phyloP scores from a whole-genome alignment of 352 stramenopile genomes.

The Phytophthora tentaculata region DNA sequence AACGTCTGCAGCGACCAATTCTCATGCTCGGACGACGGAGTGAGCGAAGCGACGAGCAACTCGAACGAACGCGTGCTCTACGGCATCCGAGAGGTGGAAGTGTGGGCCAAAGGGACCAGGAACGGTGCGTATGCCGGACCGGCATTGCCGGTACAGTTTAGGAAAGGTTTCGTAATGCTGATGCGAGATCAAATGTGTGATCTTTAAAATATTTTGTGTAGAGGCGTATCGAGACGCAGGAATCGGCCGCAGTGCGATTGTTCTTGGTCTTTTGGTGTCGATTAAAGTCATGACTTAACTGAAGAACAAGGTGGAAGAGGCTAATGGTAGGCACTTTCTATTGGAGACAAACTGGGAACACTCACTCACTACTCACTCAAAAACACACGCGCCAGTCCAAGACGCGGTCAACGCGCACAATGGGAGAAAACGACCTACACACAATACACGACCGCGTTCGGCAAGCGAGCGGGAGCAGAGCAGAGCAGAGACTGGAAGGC shows the following conservation, averaged over 20 bases:
- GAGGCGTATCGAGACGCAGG: slow-evolving; percentile 9
- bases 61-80: slow-evolving; percentile 76
- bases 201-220: slow-evolving; percentile 15
- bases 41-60: slow-evolving; percentile 13
- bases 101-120: slow-evolving; percentile 66
- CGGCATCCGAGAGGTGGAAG: slow-evolving; percentile 79
- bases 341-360: slow-evolving; percentile 46
- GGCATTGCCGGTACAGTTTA: slow-evolving; percentile 3
- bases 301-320: slow-evolving; percentile 16
- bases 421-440: slow-evolving; percentile 26
- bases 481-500: slow-evolving; percentile 29
- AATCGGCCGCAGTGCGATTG: not conserved
- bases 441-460: slow-evolving; percentile 37
- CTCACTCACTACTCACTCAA: slow-evolving; percentile 41
- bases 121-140: slow-evolving; percentile 39
- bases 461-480: slow-evolving; percentile 18
- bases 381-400: slow-evolving; percentile 28
- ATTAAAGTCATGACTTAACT: slow-evolving; percentile 8
- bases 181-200: slow-evolving; percentile 17
- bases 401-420: slow-evolving; percentile 27
- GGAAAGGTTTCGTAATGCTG: slow-evolving; percentile 11
- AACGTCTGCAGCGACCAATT: slow-evolving; percentile 57
- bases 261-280: slow-evolving; percentile 1
- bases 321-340: slow-evolving; percentile 39
- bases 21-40: slow-evolving; percentile 47